Base-by-base conservation (phyloP, 1,139 yeast genomes). In the Blastobotrys aristatus region DNA sequence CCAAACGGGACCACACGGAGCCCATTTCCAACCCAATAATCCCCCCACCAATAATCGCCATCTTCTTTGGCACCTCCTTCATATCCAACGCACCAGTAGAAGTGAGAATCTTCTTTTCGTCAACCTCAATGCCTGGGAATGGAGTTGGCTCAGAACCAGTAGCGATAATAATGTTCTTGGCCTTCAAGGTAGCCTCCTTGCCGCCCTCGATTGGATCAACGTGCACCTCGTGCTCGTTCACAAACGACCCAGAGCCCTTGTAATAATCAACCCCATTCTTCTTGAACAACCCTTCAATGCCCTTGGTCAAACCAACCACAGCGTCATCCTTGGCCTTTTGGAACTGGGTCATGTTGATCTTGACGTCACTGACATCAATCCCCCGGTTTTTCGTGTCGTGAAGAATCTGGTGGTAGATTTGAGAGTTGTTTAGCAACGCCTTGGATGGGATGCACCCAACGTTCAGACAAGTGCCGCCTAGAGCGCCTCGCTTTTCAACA, bases 1-100 rank as follows among this genome's bases (percentile, higher is more conserved):
- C 99, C 62, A 94, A 75, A 72, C 98, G 82, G 50, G 94, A 74
- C 84, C 95, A 94, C 44, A 94, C 98, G 32, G 97, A 89, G 55
- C 96, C 98, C 97, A 94, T 92, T 75, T 94, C 99, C 61, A 94
- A 80, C 65, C 99, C 99, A 67, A 94, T 94, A 72, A 94, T 92
- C 77, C 99, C 98, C 72, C 97, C 99, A 69, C 99, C 99, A 63
- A 94, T 92, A 71, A 94, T 81, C 59, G 95, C 84, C 65, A 94
- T 65, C 68, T 79, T 82, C 77, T 94, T 88, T 69, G 99, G 97
- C 55, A 89, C 78, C 71, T 90, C 96, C 69, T 79, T 78, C 61
- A 94, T 77, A 39, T 84, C 72, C 51, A 94, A 74, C 50, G 89
- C 87, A 63, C 99, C 99, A 44, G 99, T 94, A 27, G 97, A 88